Conservation (phyloP, 306 rosid species). For the Erythrophleum fordii region DNA sequence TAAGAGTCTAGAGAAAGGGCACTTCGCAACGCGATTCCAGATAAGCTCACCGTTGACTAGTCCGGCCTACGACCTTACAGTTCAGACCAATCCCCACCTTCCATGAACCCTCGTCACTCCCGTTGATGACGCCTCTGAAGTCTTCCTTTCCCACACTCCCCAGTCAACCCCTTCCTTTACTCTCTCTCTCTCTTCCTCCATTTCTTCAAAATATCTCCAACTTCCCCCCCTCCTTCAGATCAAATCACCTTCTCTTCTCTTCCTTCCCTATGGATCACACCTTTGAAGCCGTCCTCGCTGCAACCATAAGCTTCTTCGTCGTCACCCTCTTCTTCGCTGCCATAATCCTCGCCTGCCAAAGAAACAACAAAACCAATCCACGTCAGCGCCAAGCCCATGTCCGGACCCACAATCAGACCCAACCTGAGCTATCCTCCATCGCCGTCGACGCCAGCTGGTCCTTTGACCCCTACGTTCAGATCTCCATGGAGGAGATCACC, state of each 20-base stretch:
- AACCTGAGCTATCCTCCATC: constrained; percentile 34
- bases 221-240: not conserved
- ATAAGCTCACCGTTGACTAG: constrained; percentile 20
- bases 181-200: not conserved
- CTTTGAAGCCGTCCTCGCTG: constrained; percentile 45
- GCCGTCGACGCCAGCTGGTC: constrained; percentile 63
- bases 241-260: not conserved
- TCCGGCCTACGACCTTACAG: not conserved
- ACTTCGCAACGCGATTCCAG: not conserved
- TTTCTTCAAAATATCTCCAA: not conserved
- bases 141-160: not conserved
- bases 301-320: constrained; percentile 58
- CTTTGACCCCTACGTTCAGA: constrained; percentile 62
- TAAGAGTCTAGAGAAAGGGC: too few species aligned
- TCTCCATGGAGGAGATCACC: constrained; percentile 72
- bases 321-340: constrained; percentile 48
- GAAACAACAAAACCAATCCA: not conserved
- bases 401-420: not conserved
- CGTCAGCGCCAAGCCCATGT: constrained; percentile 10
- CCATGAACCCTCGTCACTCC: not conserved
- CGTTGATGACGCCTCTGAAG: not conserved
- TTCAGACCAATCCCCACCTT: not conserved
- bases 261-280: not conserved
- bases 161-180: not conserved
- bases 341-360: constrained; percentile 45